Evolutionary conservation across 2,329 filamentous ascomycete species (phyloP).

Genomic region (Colletotrichum cordylinicola): DNA sequence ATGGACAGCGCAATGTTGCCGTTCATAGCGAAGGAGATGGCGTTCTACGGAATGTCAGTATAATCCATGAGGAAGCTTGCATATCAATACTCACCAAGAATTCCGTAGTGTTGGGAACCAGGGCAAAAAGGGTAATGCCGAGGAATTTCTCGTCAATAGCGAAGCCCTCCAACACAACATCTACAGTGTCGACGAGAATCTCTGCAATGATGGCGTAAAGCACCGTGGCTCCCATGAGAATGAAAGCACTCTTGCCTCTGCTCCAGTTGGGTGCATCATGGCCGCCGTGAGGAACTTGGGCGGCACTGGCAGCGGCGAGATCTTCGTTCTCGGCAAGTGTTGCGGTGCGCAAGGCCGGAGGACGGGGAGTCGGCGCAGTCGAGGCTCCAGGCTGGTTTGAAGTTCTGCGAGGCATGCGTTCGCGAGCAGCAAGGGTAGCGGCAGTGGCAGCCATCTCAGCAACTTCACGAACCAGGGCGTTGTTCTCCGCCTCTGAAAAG

Average conservation of each 20-base stretch:
- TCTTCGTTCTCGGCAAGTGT: slow-evolving; percentile 54
- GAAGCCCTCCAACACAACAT: slow-evolving; percentile 90
- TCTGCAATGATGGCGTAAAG: slow-evolving; percentile 97
- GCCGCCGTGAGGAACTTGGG: slow-evolving; percentile 65
- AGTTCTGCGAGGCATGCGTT: slow-evolving; percentile 53
- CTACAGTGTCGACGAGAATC: slow-evolving; percentile 95
- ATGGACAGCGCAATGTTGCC: slow-evolving; percentile 98
- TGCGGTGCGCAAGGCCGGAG: slow-evolving; percentile 41
- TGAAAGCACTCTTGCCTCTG: slow-evolving; percentile 85
- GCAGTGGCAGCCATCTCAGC: slow-evolving; percentile 94
- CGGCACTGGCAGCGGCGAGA: slow-evolving; percentile 31
- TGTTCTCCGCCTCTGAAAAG: slow-evolving; percentile 83
- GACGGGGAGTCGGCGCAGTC: slow-evolving; percentile 45
- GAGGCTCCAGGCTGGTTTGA: slow-evolving; percentile 35
- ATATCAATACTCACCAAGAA: slow-evolving; percentile 73
- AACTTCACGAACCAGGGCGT: slow-evolving; percentile 81
- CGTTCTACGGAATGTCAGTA: slow-evolving; percentile 66
- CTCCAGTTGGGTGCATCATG: slow-evolving; percentile 99
- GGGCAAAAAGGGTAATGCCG: slow-evolving; percentile 92
- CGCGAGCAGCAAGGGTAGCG: slow-evolving; percentile 83
- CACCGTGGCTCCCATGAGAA: slow-evolving; percentile 86
- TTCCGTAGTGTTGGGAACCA: slow-evolving; percentile 98
- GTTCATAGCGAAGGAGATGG: slow-evolving; percentile 99
- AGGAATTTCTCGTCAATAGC: slow-evolving; percentile 97
- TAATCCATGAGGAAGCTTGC: neutral